phyloP scores from a whole-genome alignment of 805 yeast genomes.

The Jamesozyma hellenica region DNA sequence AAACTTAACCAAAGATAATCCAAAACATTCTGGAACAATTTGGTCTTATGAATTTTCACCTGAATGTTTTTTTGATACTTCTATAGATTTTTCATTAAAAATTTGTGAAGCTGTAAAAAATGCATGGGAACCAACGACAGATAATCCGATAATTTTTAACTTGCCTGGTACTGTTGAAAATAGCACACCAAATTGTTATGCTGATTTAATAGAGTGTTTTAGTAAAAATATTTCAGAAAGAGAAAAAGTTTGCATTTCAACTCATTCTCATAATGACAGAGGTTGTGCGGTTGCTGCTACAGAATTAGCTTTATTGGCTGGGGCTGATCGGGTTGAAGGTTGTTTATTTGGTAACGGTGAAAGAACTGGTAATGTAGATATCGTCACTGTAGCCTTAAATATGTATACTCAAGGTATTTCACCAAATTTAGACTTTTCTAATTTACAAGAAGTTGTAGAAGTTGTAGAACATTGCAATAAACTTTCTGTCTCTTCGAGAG shows the following conservation, averaged over 20 bases:
- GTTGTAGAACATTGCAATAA: slow-evolving; percentile 72
- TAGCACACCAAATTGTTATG: slow-evolving; percentile 70
- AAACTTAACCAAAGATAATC: slow-evolving; percentile 59
- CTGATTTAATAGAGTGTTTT: slow-evolving; percentile 75
- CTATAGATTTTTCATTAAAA: slow-evolving; percentile 49
- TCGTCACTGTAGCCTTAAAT: slow-evolving; percentile 68
- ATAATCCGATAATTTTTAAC: slow-evolving; percentile 64
- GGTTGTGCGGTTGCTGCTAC: slow-evolving; percentile 88
- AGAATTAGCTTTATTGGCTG: slow-evolving; percentile 70
- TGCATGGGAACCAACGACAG: slow-evolving; percentile 62
- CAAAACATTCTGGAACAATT: slow-evolving; percentile 39
- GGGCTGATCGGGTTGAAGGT: slow-evolving; percentile 79
- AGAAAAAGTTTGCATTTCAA: slow-evolving; percentile 60
- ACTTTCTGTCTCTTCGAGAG: slow-evolving; percentile 67
- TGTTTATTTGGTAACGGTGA: slow-evolving; percentile 81
- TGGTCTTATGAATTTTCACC: slow-evolving; percentile 78
- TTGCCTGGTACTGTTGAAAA: slow-evolving; percentile 79
- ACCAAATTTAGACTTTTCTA: slow-evolving; percentile 63
- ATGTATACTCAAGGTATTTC: slow-evolving; percentile 69
- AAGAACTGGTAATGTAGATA: slow-evolving; percentile 77
- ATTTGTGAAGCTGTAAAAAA: slow-evolving; percentile 66
- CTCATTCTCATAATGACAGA: slow-evolving; percentile 77
- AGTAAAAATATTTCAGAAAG: slow-evolving; percentile 50
- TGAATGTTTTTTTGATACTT: slow-evolving; percentile 66
- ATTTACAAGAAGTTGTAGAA: slow-evolving; percentile 55